Evolutionary conservation across 1,284 basidiomycete species (phyloP).

Genomic region (Ustilago esculenta): DNA sequence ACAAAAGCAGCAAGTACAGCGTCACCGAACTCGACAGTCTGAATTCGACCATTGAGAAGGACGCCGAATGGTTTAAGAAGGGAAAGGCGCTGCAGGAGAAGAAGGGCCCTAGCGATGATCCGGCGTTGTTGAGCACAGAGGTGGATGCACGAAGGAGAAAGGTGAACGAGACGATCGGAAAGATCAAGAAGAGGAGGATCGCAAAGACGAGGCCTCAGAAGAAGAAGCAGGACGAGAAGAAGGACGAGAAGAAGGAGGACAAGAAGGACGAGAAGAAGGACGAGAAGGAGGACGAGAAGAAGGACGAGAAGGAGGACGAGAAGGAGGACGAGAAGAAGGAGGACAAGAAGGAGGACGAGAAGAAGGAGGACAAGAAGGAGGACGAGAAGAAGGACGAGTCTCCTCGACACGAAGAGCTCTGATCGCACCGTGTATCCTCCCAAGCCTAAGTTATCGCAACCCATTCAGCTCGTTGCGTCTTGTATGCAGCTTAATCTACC

Average conservation of each 20-base stretch:
- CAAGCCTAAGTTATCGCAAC: not conserved
- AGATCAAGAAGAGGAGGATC: constrained; percentile 58
- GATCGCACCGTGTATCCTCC: not conserved
- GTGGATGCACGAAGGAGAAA: constrained; percentile 62
- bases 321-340: constrained; percentile 3
- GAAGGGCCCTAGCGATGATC: constrained; percentile 57
- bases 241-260: constrained; percentile 18
- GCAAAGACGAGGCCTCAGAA: constrained; percentile 61
- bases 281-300: constrained; percentile 7
- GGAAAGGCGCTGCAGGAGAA: constrained; percentile 54
- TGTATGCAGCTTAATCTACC: not conserved
- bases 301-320: constrained; percentile 3
- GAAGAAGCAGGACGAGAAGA: constrained; percentile 26
- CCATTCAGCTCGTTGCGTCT: not conserved
- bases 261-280: constrained; percentile 30
- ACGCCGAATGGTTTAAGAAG: constrained; percentile 63
- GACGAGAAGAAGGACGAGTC: constrained; percentile 10
- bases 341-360: constrained; percentile 22
- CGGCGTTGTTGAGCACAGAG: constrained; percentile 58
- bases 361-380: constrained; percentile 18
- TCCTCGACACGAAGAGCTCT: constrained; percentile 41
- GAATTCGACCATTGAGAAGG: constrained; percentile 49
- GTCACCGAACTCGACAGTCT: constrained; percentile 63
- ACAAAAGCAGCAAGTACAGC: constrained; percentile 60
- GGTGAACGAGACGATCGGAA: constrained; percentile 56